These are phyloP conservation scores for Paramarasmius palmivorus DNA, from an alignment of 1,284 basidiomycete species.

Conservation along the genomic window DNA sequence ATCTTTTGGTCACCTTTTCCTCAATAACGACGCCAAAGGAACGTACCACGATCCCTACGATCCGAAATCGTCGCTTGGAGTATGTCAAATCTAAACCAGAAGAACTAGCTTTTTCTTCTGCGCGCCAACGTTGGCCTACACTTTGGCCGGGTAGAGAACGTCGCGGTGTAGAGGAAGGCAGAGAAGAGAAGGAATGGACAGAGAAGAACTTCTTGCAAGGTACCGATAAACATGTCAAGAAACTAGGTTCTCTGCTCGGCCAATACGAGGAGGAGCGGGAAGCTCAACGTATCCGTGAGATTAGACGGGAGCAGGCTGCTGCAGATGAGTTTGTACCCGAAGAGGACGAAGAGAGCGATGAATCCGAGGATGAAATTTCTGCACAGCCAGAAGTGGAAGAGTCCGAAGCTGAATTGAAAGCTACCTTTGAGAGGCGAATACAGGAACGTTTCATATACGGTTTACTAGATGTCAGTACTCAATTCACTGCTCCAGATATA, in stretches of 20 bases:
- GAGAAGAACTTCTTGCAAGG: constrained; percentile 62
- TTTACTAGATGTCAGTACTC: constrained; percentile 58
- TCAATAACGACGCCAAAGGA: constrained; percentile 64
- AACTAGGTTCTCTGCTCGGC: constrained; percentile 62
- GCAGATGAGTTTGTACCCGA: constrained; percentile 58
- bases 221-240: constrained; percentile 60
- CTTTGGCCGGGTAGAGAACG: constrained; percentile 61
- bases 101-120: constrained; percentile 52
- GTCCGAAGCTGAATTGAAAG: constrained; percentile 47
- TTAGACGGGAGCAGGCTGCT: constrained; percentile 44
- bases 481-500: not conserved
- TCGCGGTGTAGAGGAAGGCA: constrained; percentile 49
- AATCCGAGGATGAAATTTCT: constrained; percentile 19
- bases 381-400: constrained; percentile 28
- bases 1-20: constrained; percentile 61
- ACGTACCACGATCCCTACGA: constrained; percentile 57
- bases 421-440: constrained; percentile 57
- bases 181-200: constrained; percentile 71
- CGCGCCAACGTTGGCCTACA: constrained; percentile 58
- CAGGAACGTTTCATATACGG: constrained; percentile 77
- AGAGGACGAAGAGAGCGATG: constrained; percentile 61
- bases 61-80: constrained; percentile 70
- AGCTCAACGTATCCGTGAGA: constrained; percentile 53
- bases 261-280: constrained; percentile 77
- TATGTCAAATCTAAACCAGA: constrained; percentile 54